Conservation (phyloP, 2,329 filamentous ascomycete genomes). For the Arthrobotrys entomopaga region DNA sequence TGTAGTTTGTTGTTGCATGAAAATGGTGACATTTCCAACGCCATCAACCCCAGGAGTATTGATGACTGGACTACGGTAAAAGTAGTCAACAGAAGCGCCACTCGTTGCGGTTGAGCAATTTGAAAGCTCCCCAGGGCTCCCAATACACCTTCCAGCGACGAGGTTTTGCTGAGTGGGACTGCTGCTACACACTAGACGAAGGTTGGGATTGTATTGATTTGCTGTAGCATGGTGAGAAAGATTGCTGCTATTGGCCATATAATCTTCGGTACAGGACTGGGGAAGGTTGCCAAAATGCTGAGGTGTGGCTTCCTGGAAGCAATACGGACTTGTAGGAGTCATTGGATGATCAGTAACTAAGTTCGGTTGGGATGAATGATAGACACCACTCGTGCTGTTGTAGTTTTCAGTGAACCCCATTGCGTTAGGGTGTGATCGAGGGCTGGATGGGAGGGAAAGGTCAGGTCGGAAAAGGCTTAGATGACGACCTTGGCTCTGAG, state of each 20-base stretch:
- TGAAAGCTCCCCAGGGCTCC: conserved; percentile 71
- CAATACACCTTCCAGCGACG: conserved; percentile 66
- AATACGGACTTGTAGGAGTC: conserved; percentile 46
- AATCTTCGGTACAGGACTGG: conserved; percentile 38
- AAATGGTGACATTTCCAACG: conserved; percentile 39
- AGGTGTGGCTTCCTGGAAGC: conserved; percentile 34
- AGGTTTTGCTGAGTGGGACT: conserved; percentile 65
- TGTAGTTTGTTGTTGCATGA: conserved; percentile 37
- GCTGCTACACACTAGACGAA: conserved; percentile 66
- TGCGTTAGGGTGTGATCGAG: conserved; percentile 17
- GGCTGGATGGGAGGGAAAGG: conserved; percentile 42
- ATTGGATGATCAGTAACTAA: conserved; percentile 44
- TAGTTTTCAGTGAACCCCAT: conserved; percentile 40
- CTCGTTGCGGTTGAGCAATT: conserved; percentile 67
- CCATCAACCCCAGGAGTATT: conserved; percentile 21
- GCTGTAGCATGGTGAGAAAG: conserved; percentile 57
- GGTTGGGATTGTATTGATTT: conserved; percentile 65
- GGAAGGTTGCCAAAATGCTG: conserved; percentile 40
- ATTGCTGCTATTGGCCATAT: conserved; percentile 63
- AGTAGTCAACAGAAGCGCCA: conserved; percentile 69
- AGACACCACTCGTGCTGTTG: conserved; percentile 16
- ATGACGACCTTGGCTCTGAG: conserved; percentile 46
- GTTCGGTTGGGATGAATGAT: conserved; percentile 24
- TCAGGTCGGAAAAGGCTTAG: conserved; percentile 39
- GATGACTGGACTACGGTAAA: conserved; percentile 65